phyloP scores from a whole-genome alignment of 177 flowering plant genomes.

The Viscum album region DNA sequence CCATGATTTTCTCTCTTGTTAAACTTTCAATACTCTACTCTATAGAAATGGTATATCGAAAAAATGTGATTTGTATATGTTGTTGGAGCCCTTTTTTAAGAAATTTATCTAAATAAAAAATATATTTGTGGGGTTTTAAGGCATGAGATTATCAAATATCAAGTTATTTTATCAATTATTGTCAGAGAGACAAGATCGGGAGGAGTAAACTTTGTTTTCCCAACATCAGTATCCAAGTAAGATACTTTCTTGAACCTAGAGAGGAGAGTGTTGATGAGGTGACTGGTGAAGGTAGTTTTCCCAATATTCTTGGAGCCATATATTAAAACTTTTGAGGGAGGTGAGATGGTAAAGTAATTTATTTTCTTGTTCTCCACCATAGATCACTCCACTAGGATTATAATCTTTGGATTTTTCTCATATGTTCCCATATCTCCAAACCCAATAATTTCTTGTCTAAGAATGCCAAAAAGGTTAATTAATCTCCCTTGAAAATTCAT shows the following conservation, averaged over 20 bases:
- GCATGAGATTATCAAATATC: too few relatives aligned
- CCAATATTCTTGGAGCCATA: conserved; percentile 88
- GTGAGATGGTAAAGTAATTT: conserved; percentile 27
- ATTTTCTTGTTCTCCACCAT: conserved; percentile 48
- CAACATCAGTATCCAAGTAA: conserved; percentile 91
- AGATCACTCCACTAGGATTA: conserved; percentile 58
- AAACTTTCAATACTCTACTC: conserved; percentile 22
- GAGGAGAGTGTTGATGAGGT: conserved; percentile 61
- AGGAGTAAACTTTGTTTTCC: conserved; percentile 87
- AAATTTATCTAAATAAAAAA: conserved; percentile 73
- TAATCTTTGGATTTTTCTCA: conserved; percentile 13
- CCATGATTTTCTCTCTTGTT: conserved; percentile 21
- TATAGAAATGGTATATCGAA: conserved; percentile 55
- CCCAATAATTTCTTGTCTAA: too few relatives aligned
- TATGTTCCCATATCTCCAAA: background rate
- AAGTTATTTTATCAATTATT: conserved; percentile 42
- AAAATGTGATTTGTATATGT: conserved; percentile 39
- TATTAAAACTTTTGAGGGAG: conserved; percentile 45
- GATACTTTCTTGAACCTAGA: conserved; percentile 38
- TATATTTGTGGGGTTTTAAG: too few relatives aligned
- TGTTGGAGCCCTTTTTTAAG: conserved; percentile 75
- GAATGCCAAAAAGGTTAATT: too few relatives aligned
- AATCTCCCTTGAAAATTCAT: too few relatives aligned
- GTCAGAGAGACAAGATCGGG: conserved; percentile 80
- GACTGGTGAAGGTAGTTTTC: conserved; percentile 77